Base-by-base conservation (phyloP, 352 stramenopile species). In the Globisporangium iwayamae region DNA sequence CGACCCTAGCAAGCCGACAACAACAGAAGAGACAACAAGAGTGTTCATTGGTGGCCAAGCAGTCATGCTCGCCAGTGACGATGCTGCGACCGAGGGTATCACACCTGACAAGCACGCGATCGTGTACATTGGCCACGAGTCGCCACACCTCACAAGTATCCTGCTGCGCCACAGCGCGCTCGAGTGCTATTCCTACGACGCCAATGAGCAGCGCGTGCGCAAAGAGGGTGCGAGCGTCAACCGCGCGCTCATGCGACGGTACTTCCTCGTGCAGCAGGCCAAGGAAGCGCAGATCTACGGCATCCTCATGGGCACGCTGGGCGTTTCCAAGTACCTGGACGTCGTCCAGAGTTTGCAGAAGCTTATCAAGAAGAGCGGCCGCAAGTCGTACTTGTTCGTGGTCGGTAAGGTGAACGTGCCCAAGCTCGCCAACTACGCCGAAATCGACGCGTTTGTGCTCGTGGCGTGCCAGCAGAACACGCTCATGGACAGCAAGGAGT, bases 391-490 rank as follows among this genome's bases (percentile, higher is more conserved):
- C 67, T 86, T 96, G 30, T 98, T 99, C 73, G 87, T 97, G 13
- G 94, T 99, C 28, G 97, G 97, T 46, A 99, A 99, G 73, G 85
- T 99, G 34, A 98, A 99, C 72, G 87, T 97, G 16, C 90, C 95
- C 16, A 99, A 99, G 76, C 81, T 99, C 20, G 90, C 93, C 18
- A 99, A 99, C 67, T 99, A 98, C 86, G 92, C 93, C 14, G 95
- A 99, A 71, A 98, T 99, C 73, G 97, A 99, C 67, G 94, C 86
- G 50, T 99, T 98, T 67, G 96, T 98, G 51, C 72, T 99, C 11
- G 93, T 99, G 5, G 95, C 96, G 38, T 99, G 96, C 69, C 84
- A 96, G 63, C 91, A 99, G 69, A 98, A 97, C 74, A 96, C 90
- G 32, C 77, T 99, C 10, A 91, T 99, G 74, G 88, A 97, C 73